A percentile compares a stretch with the other conserved stretches of the same genome.
phyloP scores from a whole-genome alignment of 139 green algal species.

The Penium margaritaceum region DNA sequence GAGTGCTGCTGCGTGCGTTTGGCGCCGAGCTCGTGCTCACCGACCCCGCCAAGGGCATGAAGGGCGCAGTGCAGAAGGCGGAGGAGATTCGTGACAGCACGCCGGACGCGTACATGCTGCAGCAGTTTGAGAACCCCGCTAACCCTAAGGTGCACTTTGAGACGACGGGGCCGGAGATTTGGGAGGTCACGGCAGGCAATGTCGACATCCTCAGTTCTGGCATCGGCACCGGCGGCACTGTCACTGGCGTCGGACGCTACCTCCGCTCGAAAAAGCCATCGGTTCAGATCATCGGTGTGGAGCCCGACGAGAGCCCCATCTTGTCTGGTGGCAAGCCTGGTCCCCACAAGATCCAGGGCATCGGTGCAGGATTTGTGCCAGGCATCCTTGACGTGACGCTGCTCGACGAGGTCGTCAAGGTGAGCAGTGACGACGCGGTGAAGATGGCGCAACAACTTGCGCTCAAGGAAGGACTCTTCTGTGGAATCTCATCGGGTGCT shows the following conservation, averaged over 20 bases:
- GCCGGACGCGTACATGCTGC: constrained; percentile 57
- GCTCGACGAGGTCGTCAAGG: constrained; percentile 84
- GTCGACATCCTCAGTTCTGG: constrained; percentile 81
- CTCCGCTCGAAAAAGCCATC: constrained; percentile 90
- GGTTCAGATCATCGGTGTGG: constrained; percentile 76
- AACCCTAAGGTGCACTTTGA: constrained; percentile 74
- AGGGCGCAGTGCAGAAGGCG: constrained; percentile 64
- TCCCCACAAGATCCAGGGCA: constrained; percentile 53
- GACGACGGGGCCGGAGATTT: constrained; percentile 95
- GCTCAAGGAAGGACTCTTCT: too few relatives aligned
- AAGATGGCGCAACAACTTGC: too few relatives aligned
- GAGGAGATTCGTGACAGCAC: constrained; percentile 58
- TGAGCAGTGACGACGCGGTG: too few relatives aligned
- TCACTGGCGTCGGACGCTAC: constrained; percentile 82
- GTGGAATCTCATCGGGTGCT: constrained; percentile 79
- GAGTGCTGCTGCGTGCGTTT: constrained; percentile 78
- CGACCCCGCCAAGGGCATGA: constrained; percentile 67
- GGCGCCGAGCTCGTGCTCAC: constrained; percentile 58
- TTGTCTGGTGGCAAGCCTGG: constrained; percentile 77
- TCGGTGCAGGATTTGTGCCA: constrained; percentile 92
- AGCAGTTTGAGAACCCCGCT: constrained; percentile 69
- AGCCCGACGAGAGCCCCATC: constrained; percentile 83
- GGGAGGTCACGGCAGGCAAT: constrained; percentile 76
- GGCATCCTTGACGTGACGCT: constrained; percentile 73
- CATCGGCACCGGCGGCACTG: constrained; percentile 93